These are phyloP conservation scores for Scheffersomyces lignicola DNA, from an alignment of 1,139 yeast species.

Conservation along the genomic window DNA sequence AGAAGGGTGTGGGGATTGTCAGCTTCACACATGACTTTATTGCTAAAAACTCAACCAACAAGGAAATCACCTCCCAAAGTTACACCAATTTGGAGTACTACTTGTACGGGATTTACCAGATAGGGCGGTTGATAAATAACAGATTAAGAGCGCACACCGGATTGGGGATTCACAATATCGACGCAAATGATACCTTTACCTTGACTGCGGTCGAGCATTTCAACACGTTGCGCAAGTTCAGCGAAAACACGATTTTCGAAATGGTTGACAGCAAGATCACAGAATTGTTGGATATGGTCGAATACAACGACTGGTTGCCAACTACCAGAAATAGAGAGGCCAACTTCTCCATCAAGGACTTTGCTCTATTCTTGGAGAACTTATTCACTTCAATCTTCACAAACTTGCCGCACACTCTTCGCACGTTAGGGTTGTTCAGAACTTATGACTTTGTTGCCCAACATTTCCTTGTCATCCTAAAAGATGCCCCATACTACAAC, in stretches of 20 bases:
- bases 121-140: conserved; percentile 47
- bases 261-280: conserved; percentile 78
- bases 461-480: conserved; percentile 62
- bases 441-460: conserved; percentile 85
- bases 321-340: conserved; percentile 55
- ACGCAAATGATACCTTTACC: conserved; percentile 39
- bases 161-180: conserved; percentile 44
- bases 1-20: conserved; percentile 57
- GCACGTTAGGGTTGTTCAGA: conserved; percentile 77
- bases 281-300: conserved; percentile 81
- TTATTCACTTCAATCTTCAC: conserved; percentile 86
- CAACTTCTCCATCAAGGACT: conserved; percentile 74
- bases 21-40: conserved; percentile 65
- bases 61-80: conserved; percentile 90
- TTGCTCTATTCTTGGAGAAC: conserved; percentile 84
- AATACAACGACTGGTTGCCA: conserved; percentile 75
- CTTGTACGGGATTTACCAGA: conserved; percentile 58
- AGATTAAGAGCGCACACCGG: conserved; percentile 55
- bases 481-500: conserved; percentile 45
- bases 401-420: conserved; percentile 74
- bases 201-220: conserved; percentile 51
- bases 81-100: conserved; percentile 86
- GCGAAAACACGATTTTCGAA: conserved; percentile 80
- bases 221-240: conserved; percentile 62
- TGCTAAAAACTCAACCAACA: conserved; percentile 59